Base-by-base conservation (phyloP, 106 monocot genomes). In the Ottelia alismoides region DNA sequence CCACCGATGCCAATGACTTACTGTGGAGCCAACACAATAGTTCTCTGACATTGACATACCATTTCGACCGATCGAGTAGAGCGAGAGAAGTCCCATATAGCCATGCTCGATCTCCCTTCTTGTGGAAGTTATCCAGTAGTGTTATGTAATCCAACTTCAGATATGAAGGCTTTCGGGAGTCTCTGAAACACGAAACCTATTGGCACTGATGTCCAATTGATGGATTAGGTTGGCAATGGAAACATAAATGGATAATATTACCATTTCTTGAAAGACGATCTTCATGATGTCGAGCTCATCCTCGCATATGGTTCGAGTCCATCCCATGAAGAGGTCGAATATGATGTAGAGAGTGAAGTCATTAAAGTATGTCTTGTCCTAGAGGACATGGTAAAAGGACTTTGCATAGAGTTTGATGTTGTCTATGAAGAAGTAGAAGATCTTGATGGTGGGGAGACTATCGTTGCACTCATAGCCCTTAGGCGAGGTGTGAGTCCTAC, bases 201-300 rank as follows among this genome's bases (percentile, higher is more conserved):
- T 5, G n/a, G n/a, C n/a, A n/a, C n/a, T n/a, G n/a, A n/a, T n/a
- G n/a, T n/a, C n/a, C n/a, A n/a, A n/a, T n/a, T n/a, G n/a, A n/a
- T n/a, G n/a, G n/a, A n/a, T n/a, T n/a, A n/a, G n/a, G n/a, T n/a
- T n/a, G 28, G 20, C 22, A 14, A 60, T 70, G 65, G 61, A 47
- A 46, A 75, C 0, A 30, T 49, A 16, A 57, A 69, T 57, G 46
- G 75, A 56, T 65, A 72, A 78, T 30, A 61, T 45, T 23, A 59
- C 55, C 78, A 78, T 72, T 54, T 72, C 78, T 16, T 72, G 58
- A 62, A 70, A 84, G 25, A 72, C 74, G 53, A 83, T 25, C 28
- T 71, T 74, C 1, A 68, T 78, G 32, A 83, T 46, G 57, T 46
- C 47, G 47, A 67, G 27, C n/a, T n/a, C n/a, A 12, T 28, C 27